These are phyloP conservation scores for Magnusiomyces tetraspermus DNA, from an alignment of 1,139 yeast genomes.

Conservation along the genomic window DNA sequence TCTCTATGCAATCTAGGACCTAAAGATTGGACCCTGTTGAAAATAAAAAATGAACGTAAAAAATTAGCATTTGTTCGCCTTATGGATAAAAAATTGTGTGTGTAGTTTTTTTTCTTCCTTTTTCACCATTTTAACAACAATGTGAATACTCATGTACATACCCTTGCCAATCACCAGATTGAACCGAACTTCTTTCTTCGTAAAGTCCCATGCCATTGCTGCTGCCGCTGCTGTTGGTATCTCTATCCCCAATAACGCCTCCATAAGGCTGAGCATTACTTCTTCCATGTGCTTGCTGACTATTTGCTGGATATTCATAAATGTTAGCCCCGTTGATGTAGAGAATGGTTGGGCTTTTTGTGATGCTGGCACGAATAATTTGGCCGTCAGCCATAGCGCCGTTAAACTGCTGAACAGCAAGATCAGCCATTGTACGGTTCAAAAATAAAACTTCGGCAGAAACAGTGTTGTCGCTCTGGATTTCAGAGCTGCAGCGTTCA, in stretches of 20 bases:
- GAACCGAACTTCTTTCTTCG: not conserved
- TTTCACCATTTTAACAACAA: not conserved
- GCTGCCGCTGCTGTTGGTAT: not conserved
- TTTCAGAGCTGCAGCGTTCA: slow-evolving; percentile 20
- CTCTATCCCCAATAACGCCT: not conserved
- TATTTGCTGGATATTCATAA: too few species aligned
- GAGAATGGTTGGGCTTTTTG: slow-evolving; percentile 20
- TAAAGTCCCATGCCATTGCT: not conserved
- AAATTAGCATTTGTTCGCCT: not conserved
- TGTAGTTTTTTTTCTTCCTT: not conserved
- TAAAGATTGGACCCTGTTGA: not conserved
- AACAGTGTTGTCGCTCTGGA: slow-evolving; percentile 16
- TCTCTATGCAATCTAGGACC: not conserved
- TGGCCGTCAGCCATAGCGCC: slow-evolving; percentile 27
- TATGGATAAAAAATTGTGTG: not conserved
- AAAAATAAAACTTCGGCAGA: slow-evolving; percentile 25
- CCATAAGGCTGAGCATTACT: too few species aligned
- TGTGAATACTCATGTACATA: not conserved
- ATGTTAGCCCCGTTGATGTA: slow-evolving; percentile 10
- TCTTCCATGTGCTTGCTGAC: too few species aligned
- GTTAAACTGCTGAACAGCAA: slow-evolving; percentile 22
- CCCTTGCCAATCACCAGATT: not conserved
- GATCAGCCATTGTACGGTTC: slow-evolving; percentile 18
- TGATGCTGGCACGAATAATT: slow-evolving; percentile 19
- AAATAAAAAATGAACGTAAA: not conserved